A percentile compares a stretch with the other conserved stretches of the same genome.
Conservation (phyloP, 192 early-diverging fungal genomes). For the Backusella morwellensis region DNA sequence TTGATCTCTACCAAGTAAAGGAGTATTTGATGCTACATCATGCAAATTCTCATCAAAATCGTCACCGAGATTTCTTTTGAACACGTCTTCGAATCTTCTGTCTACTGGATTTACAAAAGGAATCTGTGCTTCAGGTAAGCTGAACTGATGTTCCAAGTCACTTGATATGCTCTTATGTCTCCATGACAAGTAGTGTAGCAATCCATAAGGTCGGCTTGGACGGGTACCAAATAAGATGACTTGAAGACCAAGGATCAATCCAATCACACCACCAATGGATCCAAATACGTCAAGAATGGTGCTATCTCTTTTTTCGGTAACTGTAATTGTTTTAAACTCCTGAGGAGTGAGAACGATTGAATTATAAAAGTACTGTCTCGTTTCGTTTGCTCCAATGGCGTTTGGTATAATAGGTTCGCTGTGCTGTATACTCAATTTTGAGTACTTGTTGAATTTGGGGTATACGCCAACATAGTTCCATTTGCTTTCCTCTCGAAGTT, state of each 20-base stretch:
- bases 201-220: neutral
- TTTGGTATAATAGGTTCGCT: neutral
- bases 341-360: neutral
- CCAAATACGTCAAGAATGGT: conserved; percentile 7
- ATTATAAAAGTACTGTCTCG: neutral
- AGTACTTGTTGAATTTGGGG: neutral
- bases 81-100: neutral
- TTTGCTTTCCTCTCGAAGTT: neutral
- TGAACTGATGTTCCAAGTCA: neutral
- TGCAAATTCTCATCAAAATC: neutral
- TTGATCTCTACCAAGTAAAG: neutral
- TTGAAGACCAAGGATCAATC: conserved; percentile 10
- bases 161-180: neutral
- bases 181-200: neutral
- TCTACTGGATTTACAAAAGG: neutral
- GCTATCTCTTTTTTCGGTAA: conserved; percentile 5
- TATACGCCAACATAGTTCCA: neutral
- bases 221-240: conserved; percentile 1
- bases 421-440: neutral
- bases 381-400: accelerated
- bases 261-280: conserved; percentile 16
- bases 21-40: neutral
- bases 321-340: neutral
- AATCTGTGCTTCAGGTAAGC: neutral
- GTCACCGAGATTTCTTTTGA: neutral